phyloP scores from a whole-genome alignment of 139 green algal species.

The Picocystis salinarum region DNA sequence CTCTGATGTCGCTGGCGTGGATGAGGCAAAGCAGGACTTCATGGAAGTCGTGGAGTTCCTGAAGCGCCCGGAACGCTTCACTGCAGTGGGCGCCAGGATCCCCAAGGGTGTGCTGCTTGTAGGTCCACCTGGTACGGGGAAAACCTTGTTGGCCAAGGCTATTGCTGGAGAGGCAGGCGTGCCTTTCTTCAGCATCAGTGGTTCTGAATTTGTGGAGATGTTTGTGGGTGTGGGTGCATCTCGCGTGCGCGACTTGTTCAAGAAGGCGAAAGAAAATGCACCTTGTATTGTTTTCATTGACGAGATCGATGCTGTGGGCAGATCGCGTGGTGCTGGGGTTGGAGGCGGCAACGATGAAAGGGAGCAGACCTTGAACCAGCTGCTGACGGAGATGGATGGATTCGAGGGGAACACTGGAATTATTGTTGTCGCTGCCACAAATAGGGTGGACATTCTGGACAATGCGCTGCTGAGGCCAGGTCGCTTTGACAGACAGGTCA shows the following conservation, averaged over 20 bases:
- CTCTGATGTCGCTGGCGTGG: conserved; percentile 88
- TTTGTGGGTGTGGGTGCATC: conserved; percentile 94
- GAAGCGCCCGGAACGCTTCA: conserved; percentile 98
- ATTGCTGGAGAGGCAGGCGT: conserved; percentile 90
- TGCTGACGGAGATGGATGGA: conserved; percentile 82
- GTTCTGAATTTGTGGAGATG: conserved; percentile 98
- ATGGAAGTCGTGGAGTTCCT: conserved; percentile 99
- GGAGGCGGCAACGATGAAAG: conserved; percentile 92
- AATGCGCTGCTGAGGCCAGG: conserved; percentile 87
- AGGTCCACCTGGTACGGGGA: conserved; percentile 84
- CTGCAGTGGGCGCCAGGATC: conserved; percentile 89
- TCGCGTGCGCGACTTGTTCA: conserved; percentile 90
- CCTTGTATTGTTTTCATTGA: conserved; percentile 99
- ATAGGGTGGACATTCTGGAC: conserved; percentile 95
- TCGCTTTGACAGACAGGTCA: conserved; percentile 89
- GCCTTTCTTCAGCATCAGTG: conserved; percentile 96
- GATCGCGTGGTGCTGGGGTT: conserved; percentile 78
- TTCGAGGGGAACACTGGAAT: conserved; percentile 98
- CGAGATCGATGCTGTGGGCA: conserved; percentile 95
- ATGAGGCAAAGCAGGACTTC: conserved; percentile 99
- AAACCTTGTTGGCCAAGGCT: conserved; percentile 95
- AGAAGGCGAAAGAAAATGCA: conserved; percentile 97
- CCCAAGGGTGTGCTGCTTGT: conserved; percentile 95
- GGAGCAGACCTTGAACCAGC: conserved; percentile 71
- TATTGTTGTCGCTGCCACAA: conserved; percentile 95